Base-by-base conservation (phyloP, 306 rosid species). In the barrel medic (Medicago truncatula) region DNA sequence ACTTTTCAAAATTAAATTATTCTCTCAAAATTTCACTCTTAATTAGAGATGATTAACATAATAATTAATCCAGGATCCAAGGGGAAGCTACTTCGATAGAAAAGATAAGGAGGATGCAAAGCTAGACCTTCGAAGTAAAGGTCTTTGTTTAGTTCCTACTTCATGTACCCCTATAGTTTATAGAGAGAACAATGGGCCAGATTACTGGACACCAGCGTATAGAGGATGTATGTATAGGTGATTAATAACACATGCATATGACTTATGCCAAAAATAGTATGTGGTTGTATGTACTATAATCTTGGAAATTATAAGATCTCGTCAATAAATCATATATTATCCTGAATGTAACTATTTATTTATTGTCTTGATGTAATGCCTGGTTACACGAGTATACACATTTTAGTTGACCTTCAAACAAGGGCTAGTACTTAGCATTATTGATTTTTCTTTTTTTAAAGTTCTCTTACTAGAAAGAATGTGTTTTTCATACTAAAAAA, bases 141-240 rank as follows among this genome's bases (percentile, higher is more conserved):
- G 98, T 6, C 97, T 95, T 20, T 92, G 98, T 79, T 81, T 95
- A 40, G 97, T 89, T 88, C 98, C 98, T 0, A 78, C 87, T 54
- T 92, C 97, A 61, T 95, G 89, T 63, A 86, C 96, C 0, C 97
- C 98, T 39, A 88, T 87, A 15, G 86, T 88, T 75, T 92, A 81
- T 58, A 89, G 96, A 69, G 98, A 95, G 54, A 90, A 87, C 57
- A 84, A 79, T 10, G 97, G 90, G 52, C 91, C 98, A n/a, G 97
- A 95, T 68, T 90, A 90, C 74, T 95, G 96, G 98, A 87, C 98
- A 11, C 97, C 97, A 43, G 78, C 92, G 1, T 95, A 90, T 28
- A 83, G 97, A 89, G 97, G 98, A 9, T 87, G 97, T 87, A 86
- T 88, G 76, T 95, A 89, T 77, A 83, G 97, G 82, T 92, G 77